A percentile compares a stretch with the other conserved stretches of the same genome.
Conservation (phyloP, 495 filamentous ascomycete genomes). For the Talaromyces thailandensis region DNA sequence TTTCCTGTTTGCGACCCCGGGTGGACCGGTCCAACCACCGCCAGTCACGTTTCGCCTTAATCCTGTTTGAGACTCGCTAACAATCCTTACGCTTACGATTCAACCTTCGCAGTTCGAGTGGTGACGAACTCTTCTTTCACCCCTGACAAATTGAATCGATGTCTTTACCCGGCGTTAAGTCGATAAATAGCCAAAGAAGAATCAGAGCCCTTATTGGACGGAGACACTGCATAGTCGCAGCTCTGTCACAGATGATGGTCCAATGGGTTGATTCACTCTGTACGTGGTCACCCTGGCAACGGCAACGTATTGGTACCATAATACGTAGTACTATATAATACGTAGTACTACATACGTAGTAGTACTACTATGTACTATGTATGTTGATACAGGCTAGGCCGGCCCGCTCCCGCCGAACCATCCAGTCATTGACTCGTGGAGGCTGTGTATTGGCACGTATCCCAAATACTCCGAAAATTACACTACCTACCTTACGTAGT, state of each 20-base stretch:
- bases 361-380: too few species aligned
- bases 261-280: neutral
- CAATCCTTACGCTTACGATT: neutral
- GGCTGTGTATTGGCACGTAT: neutral
- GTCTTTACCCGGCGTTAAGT: neutral
- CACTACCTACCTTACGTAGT: too few species aligned
- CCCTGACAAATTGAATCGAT: neutral
- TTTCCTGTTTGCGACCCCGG: conserved; percentile 6
- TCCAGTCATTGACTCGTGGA: neutral
- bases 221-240: neutral
- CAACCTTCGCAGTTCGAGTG: neutral
- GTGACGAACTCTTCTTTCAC: neutral
- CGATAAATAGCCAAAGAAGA: neutral
- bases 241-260: neutral
- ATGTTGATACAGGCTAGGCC: neutral
- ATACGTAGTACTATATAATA: too few species aligned
- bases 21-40: neutral
- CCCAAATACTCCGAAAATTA: neutral
- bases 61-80: neutral
- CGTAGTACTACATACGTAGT: too few species aligned
- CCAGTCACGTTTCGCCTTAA: neutral
- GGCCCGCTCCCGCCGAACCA: neutral
- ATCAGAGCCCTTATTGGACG: neutral
- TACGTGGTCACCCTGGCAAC: neutral
- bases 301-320: neutral